Evolutionary conservation across 2,329 filamentous ascomycete genomes (phyloP), one percentile per base, ranked within the genome.

Genomic region (Exophiala sp.): DNA sequence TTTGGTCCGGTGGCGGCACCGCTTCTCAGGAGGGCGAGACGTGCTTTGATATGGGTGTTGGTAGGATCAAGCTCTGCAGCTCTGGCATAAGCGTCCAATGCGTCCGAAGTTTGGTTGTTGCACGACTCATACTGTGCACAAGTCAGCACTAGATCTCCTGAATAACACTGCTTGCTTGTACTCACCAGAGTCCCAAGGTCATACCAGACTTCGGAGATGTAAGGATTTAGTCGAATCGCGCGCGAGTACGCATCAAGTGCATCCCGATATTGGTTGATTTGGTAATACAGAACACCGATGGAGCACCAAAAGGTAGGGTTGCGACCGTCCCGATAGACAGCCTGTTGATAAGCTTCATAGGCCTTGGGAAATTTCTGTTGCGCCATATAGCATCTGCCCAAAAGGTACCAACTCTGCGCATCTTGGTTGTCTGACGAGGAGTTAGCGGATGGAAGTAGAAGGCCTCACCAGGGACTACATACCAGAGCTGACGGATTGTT

Each of bases 291-390:
- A 13, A 98, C 93, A 67, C 93, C 93, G 65, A 98, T 98, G 8
- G 91, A 97, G 74, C 93, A 97, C 93, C 93, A 98, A 74, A 97
- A 98, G 1, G 93, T 97, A 14, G 93, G 93, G 67, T 97, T 97
- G 60, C 93, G 85, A 27, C 93, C 93, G 66, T 98, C 93, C 50
- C 93, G 88, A 66, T 98, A 98, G 32, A 98, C 93, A 2, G 93
- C 93, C 73, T 98, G 93, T 67, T 98, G 93, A 68, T 97, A 97
- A 4, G 93, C 91, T 66, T 98, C 93, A 63, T 97, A 97, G 0
- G 93, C 93, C 68, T 97, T 97, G 63, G 91, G 91, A 63, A 97
- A 97, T 68, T 97, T 97, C 68, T 95, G 88, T 71, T 96, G 91
- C 59, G 91, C 94, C 93, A 98, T 97, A 76, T 97, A 98, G 74